Evolutionary conservation across 768 basidiomycete species (phyloP).

Genomic region (Sutorius australiensis): DNA sequence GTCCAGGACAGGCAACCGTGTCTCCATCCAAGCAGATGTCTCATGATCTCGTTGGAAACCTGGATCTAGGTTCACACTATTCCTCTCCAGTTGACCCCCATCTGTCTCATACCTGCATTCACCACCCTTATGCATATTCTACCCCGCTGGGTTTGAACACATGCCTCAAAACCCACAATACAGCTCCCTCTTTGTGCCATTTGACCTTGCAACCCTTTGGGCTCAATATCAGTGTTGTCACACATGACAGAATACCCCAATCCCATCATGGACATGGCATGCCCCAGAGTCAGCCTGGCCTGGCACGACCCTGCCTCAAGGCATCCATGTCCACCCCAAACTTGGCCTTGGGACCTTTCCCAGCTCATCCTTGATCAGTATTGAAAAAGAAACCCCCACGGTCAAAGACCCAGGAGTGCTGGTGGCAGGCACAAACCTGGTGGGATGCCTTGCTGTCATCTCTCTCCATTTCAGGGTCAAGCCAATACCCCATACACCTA

Average conservation of each 20-base stretch:
- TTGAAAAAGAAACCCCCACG: conserved; percentile 22
- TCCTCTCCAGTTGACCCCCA: conserved; percentile 13
- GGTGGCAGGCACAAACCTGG: conserved; percentile 78
- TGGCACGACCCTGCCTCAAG: conserved; percentile 34
- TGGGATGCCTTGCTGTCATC: conserved; percentile 75
- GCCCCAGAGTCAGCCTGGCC: not conserved
- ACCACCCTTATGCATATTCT: conserved; percentile 53
- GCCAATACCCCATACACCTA: conserved; percentile 23
- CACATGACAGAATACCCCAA: not conserved
- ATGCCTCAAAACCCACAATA: not conserved
- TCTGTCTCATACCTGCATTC: conserved; percentile 27
- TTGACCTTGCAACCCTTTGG: conserved; percentile 24
- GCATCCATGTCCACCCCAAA: conserved; percentile 68
- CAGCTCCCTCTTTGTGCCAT: conserved; percentile 15
- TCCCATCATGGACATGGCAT: conserved; percentile 3
- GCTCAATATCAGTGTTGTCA: not conserved
- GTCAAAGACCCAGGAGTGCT: conserved; percentile 52
- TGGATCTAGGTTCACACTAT: conserved; percentile 16
- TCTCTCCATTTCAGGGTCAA: conserved; percentile 64
- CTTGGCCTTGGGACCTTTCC: conserved; percentile 34
- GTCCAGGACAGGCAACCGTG: conserved; percentile 8
- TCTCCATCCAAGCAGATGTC: conserved; percentile 15
- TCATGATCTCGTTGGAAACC: conserved; percentile 12
- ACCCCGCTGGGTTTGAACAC: conserved; percentile 19
- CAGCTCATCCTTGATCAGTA: conserved; percentile 6